Evolutionary conservation across 805 yeast genomes (phyloP).

Genomic region (Pichia gijzeniarum): DNA sequence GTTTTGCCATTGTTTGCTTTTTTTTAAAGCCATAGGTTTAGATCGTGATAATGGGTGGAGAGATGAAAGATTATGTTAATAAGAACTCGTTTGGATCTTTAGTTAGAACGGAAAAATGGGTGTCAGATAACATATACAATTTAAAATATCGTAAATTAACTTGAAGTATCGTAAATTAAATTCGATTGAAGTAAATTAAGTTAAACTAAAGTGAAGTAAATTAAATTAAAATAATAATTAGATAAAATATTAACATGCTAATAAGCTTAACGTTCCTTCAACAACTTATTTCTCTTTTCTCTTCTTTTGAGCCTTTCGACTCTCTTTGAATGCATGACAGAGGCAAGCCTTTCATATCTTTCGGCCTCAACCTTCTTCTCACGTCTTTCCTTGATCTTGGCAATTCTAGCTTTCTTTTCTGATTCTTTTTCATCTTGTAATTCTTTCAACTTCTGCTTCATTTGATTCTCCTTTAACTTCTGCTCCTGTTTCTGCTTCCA

Average conservation of each 20-base stretch:
- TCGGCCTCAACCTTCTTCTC: slow-evolving; percentile 84
- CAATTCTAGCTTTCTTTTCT: slow-evolving; percentile 46
- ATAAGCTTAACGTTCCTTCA: slow-evolving; percentile 67
- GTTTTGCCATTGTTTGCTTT: slow-evolving; percentile 4
- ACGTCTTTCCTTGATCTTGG: slow-evolving; percentile 62
- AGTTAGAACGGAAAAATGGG: slow-evolving; percentile 29
- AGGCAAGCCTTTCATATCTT: slow-evolving; percentile 74
- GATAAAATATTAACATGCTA: not conserved
- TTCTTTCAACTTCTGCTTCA: slow-evolving; percentile 62
- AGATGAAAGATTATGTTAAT: slow-evolving; percentile 27
- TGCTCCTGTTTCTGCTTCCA: slow-evolving; percentile 67
- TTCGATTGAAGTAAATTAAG: no score
- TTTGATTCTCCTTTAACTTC: slow-evolving; percentile 56
- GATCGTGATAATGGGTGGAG: slow-evolving; percentile 31
- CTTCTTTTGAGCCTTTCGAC: slow-evolving; percentile 83
- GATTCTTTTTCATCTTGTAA: slow-evolving; percentile 73
- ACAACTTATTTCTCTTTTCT: slow-evolving; percentile 91
- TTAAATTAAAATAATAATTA: no score
- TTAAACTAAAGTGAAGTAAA: no score
- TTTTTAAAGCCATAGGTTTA: slow-evolving; percentile 16
- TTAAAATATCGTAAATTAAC: no score
- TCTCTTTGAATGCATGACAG: slow-evolving; percentile 86
- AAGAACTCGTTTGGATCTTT: slow-evolving; percentile 33
- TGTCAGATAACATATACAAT: slow-evolving; percentile 32
- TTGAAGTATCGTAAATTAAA: no score